Evolutionary conservation across 169 alveolate genomes (phyloP).

Genomic region (Cystoisospora suis): DNA sequence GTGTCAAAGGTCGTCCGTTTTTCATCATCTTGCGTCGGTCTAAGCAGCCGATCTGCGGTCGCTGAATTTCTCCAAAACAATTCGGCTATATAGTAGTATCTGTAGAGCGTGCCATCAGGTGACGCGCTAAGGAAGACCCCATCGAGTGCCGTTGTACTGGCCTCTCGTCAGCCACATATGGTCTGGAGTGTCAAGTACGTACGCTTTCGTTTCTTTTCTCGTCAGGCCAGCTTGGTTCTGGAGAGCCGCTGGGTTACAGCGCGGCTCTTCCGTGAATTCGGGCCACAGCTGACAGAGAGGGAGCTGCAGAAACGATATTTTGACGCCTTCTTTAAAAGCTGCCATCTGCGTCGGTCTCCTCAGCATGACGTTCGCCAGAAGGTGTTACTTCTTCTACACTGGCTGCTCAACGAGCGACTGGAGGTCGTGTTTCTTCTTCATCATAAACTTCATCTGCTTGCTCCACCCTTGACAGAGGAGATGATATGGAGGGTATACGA

Average conservation of each 20-base stretch:
- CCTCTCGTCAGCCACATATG: too few species aligned
- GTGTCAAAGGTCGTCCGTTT: too few species aligned
- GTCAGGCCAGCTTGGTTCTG: slow-evolving; percentile 43
- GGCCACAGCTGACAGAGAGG: background rate
- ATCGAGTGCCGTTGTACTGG: too few species aligned
- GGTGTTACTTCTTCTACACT: slow-evolving; percentile 73
- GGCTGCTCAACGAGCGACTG: slow-evolving; percentile 77
- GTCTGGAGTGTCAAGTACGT: too few species aligned
- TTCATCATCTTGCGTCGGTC: too few species aligned
- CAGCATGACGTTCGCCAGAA: slow-evolving; percentile 44
- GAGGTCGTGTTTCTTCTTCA: slow-evolving; percentile 79
- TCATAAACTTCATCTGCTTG: slow-evolving; percentile 78
- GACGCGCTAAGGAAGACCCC: too few species aligned
- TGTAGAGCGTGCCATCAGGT: too few species aligned
- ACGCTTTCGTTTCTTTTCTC: background rate
- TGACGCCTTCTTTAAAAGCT: slow-evolving; percentile 8
- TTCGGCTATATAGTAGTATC: too few species aligned
- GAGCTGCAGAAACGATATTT: background rate
- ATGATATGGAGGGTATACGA: slow-evolving; percentile 82
- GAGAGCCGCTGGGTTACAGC: slow-evolving; percentile 31
- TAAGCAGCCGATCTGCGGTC: too few species aligned
- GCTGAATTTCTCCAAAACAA: too few species aligned
- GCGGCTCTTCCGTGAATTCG: slow-evolving; percentile 10
- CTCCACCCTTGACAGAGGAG: slow-evolving; percentile 80
- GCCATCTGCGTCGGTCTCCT: slow-evolving; percentile 42